phyloP scores from a whole-genome alignment of 106 monocot species.

The Dendrobium huoshanense region DNA sequence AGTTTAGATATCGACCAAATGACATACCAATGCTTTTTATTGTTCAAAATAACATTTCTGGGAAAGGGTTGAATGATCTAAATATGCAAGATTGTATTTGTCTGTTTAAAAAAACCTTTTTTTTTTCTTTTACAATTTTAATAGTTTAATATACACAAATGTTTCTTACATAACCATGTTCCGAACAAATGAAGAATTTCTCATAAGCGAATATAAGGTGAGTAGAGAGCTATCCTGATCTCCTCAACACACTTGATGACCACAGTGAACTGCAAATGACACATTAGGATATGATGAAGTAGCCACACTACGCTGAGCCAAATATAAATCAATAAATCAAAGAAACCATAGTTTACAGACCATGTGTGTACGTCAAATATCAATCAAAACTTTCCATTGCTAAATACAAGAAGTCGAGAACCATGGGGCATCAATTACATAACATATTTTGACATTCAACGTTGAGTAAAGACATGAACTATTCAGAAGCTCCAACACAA shows the following conservation, averaged over 20 bases:
- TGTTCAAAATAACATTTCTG: background rate
- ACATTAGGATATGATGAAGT: no score
- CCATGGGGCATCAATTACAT: background rate
- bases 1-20: background rate
- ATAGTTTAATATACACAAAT: background rate
- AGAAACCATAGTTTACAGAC: background rate
- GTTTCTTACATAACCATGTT: background rate
- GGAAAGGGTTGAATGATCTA: background rate
- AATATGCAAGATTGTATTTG: background rate
- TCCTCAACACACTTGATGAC: background rate
- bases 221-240: background rate
- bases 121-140: background rate
- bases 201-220: background rate
- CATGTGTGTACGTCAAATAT: background rate
- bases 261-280: background rate
- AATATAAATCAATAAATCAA: constrained; percentile 1
- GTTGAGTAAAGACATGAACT: background rate
- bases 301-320: background rate
- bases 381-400: background rate
- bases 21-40: background rate
- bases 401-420: background rate
- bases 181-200: background rate
- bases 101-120: background rate
- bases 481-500: constrained; percentile 1
- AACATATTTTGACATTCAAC: background rate